Evolutionary conservation across 768 basidiomycete species (phyloP), one percentile per base, ranked within the genome.

Genomic region (Roridomyces roridus): DNA sequence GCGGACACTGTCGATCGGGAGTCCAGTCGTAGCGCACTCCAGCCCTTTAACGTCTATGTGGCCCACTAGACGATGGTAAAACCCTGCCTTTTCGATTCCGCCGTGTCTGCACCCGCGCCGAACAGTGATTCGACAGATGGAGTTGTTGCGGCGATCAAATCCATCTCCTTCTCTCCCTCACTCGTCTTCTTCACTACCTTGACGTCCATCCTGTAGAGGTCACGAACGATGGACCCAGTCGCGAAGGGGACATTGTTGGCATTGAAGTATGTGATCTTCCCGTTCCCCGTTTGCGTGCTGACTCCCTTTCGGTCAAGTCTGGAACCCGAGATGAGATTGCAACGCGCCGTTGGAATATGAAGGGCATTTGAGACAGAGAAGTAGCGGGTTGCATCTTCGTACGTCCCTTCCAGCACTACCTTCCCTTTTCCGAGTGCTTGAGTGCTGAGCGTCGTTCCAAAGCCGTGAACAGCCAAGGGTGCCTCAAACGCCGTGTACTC

Each of bases 41-140:
- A 60, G 59, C 48, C 59, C 55, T 60, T 60, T 60, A 60, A 60
- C 54, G 49, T 60, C 59, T 41, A 60, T 51, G 29, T 60, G 59
- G 42, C 59, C 59, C 6, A 59, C 39, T 59, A 60, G 52, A 54
- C 50, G 57, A 44, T 58, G 57, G 14, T 11, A 58, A 57, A 58
- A n/a, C n/a, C n/a, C n/a, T n/a, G n/a, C n/a, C n/a, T n/a, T n/a
- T n/a, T n/a, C n/a, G n/a, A n/a, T n/a, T n/a, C n/a, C n/a, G n/a
- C n/a, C n/a, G n/a, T n/a, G n/a, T n/a, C n/a, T n/a, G n/a, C n/a
- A n/a, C n/a, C n/a, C n/a, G n/a, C n/a, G n/a, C n/a, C n/a, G n/a
- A n/a, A n/a, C n/a, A n/a, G n/a, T n/a, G n/a, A n/a, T n/a, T n/a
- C n/a, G n/a, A n/a, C n/a, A n/a, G n/a, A n/a, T n/a, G n/a, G n/a